Conservation (phyloP, 345 rosid genomes). For the Draba incana region DNA sequence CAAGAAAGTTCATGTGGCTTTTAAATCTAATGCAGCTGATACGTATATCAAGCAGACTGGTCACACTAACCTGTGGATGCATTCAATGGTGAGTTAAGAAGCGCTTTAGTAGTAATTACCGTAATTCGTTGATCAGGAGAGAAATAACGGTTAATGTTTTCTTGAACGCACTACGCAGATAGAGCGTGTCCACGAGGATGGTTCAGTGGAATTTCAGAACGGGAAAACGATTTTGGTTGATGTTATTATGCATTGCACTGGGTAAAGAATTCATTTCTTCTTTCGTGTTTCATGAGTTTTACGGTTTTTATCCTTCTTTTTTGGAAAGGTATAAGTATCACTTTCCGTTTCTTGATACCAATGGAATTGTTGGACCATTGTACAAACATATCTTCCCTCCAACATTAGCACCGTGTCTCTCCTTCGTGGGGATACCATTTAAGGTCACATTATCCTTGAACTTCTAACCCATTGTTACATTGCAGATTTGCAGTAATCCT, state of each 20-base stretch:
- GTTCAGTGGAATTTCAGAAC: constrained; percentile 60
- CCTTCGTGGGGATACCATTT: constrained; percentile 82
- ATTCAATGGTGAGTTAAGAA: constrained; percentile 65
- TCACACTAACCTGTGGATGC: constrained; percentile 64
- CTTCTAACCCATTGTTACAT: not conserved
- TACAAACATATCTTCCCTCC: constrained; percentile 86
- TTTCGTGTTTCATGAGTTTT: not conserved
- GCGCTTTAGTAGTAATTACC: not conserved
- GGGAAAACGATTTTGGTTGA: constrained; percentile 55
- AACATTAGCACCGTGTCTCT: constrained; percentile 65
- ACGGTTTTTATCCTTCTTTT: not conserved
- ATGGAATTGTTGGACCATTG: constrained; percentile 69
- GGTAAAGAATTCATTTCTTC: constrained; percentile 44
- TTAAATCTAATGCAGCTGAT: constrained; percentile 55
- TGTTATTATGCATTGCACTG: constrained; percentile 82
- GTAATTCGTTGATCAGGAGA: not conserved
- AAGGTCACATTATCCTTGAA: constrained; percentile 43
- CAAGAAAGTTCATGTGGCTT: constrained; percentile 79
- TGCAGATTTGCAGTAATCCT: not conserved
- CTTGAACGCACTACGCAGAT: constrained; percentile 51
- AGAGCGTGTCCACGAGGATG: constrained; percentile 58
- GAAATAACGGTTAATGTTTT: not conserved
- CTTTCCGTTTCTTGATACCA: constrained; percentile 83
- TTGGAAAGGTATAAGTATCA: constrained; percentile 76
- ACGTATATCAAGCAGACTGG: constrained; percentile 50